A percentile compares a stretch with the other conserved stretches of the same genome.
These are phyloP conservation scores for Moniliophthora roreri DNA, from an alignment of 1,284 basidiomycete species.

Conservation along the genomic window DNA sequence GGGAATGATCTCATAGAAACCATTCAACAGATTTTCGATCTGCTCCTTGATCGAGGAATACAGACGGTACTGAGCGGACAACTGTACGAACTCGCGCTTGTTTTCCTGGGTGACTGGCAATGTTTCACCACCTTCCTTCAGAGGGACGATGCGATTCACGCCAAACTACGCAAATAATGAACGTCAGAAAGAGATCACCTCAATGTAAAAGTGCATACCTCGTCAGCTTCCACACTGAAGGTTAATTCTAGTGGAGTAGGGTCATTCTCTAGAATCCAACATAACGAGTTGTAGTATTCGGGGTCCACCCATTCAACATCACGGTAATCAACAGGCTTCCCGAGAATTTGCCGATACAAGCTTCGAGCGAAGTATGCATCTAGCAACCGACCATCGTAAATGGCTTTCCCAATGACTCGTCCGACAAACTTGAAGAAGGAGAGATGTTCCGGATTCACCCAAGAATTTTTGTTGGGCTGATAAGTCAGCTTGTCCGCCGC, in stretches of 20 bases:
- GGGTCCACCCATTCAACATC: slow-evolving; percentile 97
- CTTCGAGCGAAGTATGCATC: slow-evolving; percentile 98
- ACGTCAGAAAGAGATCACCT: slow-evolving; percentile 4
- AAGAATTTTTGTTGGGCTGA: slow-evolving; percentile 95
- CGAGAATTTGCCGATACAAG: slow-evolving; percentile 90
- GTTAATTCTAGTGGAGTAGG: slow-evolving; percentile 84
- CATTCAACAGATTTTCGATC: slow-evolving; percentile 86
- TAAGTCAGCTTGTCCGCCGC: slow-evolving; percentile 93
- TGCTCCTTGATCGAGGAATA: slow-evolving; percentile 97
- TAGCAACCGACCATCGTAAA: slow-evolving; percentile 92
- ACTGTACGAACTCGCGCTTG: slow-evolving; percentile 94
- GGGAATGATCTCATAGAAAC: slow-evolving; percentile 96
- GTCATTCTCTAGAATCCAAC: slow-evolving; percentile 91
- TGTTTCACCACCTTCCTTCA: slow-evolving; percentile 83
- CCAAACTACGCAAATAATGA: slow-evolving; percentile 64
- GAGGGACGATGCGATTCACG: slow-evolving; percentile 79
- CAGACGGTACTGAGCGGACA: slow-evolving; percentile 88
- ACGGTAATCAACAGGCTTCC: slow-evolving; percentile 88
- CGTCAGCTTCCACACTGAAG: slow-evolving; percentile 90
- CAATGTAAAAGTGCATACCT: slow-evolving; percentile 50
- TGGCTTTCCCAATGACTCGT: slow-evolving; percentile 94
- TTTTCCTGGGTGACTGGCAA: slow-evolving; percentile 93
- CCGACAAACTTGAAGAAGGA: slow-evolving; percentile 99
- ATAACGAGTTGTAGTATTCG: slow-evolving; percentile 92
- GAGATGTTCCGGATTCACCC: slow-evolving; percentile 93